Conservation (phyloP, 202 grass and related monocot genomes). For the Digitaria exilis region DNA sequence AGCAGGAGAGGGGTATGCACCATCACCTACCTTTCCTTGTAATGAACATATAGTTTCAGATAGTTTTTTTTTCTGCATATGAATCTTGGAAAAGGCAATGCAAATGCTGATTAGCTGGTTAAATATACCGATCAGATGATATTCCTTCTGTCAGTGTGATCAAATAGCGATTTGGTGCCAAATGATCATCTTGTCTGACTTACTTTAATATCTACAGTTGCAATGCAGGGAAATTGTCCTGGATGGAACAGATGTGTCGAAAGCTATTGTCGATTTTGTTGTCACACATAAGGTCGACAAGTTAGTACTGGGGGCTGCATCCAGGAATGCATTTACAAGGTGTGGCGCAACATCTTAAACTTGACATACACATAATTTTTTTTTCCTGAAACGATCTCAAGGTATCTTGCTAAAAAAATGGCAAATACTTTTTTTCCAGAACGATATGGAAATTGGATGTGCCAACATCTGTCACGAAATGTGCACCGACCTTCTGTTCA, state of each 20-base stretch:
- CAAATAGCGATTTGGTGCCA: no score
- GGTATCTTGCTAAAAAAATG: background rate
- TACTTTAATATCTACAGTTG: slow-evolving; percentile 71
- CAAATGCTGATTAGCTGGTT: background rate
- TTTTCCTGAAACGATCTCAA: background rate
- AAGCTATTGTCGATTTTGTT: slow-evolving; percentile 83
- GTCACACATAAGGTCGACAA: slow-evolving; percentile 53
- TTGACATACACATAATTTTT: background rate
- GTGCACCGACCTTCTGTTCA: slow-evolving; percentile 69
- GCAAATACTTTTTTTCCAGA: slow-evolving; percentile 35
- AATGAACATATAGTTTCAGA: background rate
- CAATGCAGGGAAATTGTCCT: slow-evolving; percentile 82
- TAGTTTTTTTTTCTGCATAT: background rate
- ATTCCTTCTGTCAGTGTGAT: slow-evolving; percentile 3
- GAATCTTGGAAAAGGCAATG: background rate
- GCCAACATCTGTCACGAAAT: slow-evolving; percentile 62
- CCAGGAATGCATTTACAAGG: slow-evolving; percentile 79
- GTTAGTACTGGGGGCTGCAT: slow-evolving; percentile 74
- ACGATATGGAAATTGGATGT: slow-evolving; percentile 75
- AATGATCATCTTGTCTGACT: slow-evolving; percentile 37
- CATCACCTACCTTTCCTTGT: background rate
- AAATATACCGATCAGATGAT: background rate
- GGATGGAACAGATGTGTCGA: slow-evolving; percentile 66
- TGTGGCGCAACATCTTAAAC: slow-evolving; percentile 5
- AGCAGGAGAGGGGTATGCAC: slow-evolving; percentile 81